Conservation (phyloP, 495 filamentous ascomycete species). For the Penicillium alfredii region DNA sequence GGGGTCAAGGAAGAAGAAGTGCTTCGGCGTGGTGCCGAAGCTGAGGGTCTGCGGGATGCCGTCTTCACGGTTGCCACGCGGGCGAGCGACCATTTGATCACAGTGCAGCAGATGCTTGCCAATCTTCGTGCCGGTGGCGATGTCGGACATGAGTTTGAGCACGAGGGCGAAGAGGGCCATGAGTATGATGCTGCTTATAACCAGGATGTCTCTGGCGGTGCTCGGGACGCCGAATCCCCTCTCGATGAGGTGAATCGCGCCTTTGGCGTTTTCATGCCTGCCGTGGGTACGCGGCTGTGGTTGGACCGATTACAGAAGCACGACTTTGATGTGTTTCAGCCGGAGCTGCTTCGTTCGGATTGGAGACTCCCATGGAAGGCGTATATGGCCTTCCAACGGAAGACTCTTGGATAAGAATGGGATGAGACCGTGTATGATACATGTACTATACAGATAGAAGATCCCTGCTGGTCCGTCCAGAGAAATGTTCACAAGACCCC, state of each 20-base stretch:
- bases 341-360: slow-evolving; percentile 57
- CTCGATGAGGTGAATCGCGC: slow-evolving; percentile 55
- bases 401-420: slow-evolving; percentile 44
- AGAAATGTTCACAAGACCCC: background rate
- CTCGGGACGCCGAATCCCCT: slow-evolving; percentile 36
- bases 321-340: slow-evolving; percentile 78
- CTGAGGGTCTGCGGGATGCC: slow-evolving; percentile 75
- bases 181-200: slow-evolving; percentile 44
- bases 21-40: slow-evolving; percentile 67
- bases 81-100: slow-evolving; percentile 92
- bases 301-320: slow-evolving; percentile 65
- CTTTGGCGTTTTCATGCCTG: slow-evolving; percentile 76
- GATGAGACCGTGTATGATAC: slow-evolving; percentile 15
- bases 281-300: slow-evolving; percentile 71
- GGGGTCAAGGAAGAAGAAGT: slow-evolving; percentile 84
- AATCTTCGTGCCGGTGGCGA: slow-evolving; percentile 65
- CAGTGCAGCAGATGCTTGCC: slow-evolving; percentile 82
- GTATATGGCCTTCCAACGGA: slow-evolving; percentile 61
- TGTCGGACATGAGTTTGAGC: slow-evolving; percentile 80
- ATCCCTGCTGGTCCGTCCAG: too few species aligned
- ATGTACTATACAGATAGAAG: slow-evolving; percentile 16
- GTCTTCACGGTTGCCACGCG: slow-evolving; percentile 88
- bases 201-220: slow-evolving; percentile 6
- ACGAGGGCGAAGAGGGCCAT: slow-evolving; percentile 72
- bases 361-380: slow-evolving; percentile 88